These are phyloP conservation scores for Prorocentrum cordatum DNA, from an alignment of 169 alveolate species.

Conservation along the genomic window DNA sequence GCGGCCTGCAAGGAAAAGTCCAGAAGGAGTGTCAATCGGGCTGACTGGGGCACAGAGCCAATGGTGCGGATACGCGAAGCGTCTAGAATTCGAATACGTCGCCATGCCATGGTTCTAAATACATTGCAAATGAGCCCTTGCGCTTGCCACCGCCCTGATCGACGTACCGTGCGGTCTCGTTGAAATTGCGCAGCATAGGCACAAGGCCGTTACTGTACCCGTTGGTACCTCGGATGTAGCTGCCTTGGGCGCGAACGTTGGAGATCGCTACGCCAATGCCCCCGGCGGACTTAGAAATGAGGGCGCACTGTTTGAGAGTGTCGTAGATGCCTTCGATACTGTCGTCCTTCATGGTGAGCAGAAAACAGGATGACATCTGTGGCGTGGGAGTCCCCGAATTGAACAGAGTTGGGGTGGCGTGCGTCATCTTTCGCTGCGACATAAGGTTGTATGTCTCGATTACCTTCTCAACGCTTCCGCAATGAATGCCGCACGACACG, in stretches of 20 bases:
- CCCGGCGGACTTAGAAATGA: conserved; percentile 95
- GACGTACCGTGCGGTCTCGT: conserved; percentile 78
- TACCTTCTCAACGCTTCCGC: conserved; percentile 72
- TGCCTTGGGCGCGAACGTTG: conserved; percentile 90
- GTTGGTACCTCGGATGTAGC: conserved; percentile 96
- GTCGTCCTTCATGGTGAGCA: conserved; percentile 88
- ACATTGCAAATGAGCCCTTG: conserved; percentile 96
- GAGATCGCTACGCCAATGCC: conserved; percentile 96
- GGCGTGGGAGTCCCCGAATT: conserved; percentile 14
- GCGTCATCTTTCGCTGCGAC: conserved; percentile 85
- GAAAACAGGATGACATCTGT: conserved; percentile 81
- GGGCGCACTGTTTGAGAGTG: conserved; percentile 85
- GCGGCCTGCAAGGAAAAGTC: too few species aligned
- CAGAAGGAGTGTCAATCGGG: too few species aligned
- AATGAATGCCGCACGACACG: conserved; percentile 94
- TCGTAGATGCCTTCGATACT: conserved; percentile 96
- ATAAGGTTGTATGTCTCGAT: conserved; percentile 36
- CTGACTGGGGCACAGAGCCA: too few species aligned
- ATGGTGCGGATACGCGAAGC: too few species aligned
- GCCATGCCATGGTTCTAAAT: conserved; percentile 99
- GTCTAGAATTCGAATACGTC: conserved; percentile 90
- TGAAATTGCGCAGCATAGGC: conserved; percentile 91
- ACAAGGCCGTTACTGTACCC: conserved; percentile 96
- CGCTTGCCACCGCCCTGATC: conserved; percentile 90
- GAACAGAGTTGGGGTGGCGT: conserved; percentile 98